These are phyloP conservation scores for Tetradesmus obliquus DNA, from an alignment of 139 green algal species.

Conservation along the genomic window DNA sequence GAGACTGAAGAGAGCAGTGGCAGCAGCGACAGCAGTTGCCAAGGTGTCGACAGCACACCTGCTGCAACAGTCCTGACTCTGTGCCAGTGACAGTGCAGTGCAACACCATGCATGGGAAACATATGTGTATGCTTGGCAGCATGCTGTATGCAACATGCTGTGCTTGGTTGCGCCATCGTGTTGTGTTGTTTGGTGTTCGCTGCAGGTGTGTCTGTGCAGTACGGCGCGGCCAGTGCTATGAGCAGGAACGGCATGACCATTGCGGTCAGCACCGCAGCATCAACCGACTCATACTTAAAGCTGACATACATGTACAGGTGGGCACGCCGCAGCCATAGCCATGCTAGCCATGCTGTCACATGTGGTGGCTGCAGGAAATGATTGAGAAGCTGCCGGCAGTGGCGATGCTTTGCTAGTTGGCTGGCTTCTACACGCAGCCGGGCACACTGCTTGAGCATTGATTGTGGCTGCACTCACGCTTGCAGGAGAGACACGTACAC, in stretches of 20 bases:
- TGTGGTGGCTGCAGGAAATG: neutral
- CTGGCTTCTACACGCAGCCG: too few relatives aligned
- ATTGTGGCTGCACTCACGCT: neutral
- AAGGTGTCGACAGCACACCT: neutral
- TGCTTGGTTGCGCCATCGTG: neutral
- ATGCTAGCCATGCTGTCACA: too few relatives aligned
- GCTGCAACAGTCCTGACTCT: neutral
- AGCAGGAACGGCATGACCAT: constrained; percentile 1
- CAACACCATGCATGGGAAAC: too few relatives aligned
- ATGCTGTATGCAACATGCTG: neutral
- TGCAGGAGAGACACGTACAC: neutral
- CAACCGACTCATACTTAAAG: constrained; percentile 1
- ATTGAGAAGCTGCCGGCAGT: too few relatives aligned
- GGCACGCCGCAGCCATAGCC: neutral
- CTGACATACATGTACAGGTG: constrained; percentile 17
- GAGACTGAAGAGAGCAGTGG: neutral
- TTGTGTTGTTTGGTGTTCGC: neutral
- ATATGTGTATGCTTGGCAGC: too few relatives aligned
- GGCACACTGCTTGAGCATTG: too few relatives aligned
- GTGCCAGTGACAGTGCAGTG: neutral
- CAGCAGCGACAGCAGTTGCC: neutral
- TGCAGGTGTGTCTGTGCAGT: constrained; percentile 21
- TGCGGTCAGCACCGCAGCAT: neutral
- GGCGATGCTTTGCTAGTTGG: too few relatives aligned
- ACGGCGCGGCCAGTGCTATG: neutral